These are phyloP conservation scores for Ophiocordyceps sinensis DNA, from an alignment of 2,329 filamentous ascomycete genomes.

Conservation along the genomic window DNA sequence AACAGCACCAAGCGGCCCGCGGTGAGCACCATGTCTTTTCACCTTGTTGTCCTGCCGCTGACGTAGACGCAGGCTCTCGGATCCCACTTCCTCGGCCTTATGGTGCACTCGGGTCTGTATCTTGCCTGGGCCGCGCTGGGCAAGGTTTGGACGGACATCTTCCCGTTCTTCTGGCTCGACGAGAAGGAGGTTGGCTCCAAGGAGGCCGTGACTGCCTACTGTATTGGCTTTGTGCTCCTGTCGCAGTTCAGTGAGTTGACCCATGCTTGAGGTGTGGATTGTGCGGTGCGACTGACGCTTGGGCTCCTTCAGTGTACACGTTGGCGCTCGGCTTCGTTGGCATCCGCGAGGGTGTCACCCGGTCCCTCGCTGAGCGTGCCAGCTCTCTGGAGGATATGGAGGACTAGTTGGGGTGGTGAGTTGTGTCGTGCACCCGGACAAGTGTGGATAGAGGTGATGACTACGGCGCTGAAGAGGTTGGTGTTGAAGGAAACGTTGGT, in stretches of 20 bases:
- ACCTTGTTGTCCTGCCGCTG: neutral
- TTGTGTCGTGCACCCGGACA: neutral
- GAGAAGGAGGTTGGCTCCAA: conserved; percentile 25
- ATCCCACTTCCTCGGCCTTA: conserved; percentile 26
- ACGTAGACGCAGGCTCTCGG: conserved; percentile 24
- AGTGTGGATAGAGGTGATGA: neutral
- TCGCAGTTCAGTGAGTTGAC: conserved; percentile 28
- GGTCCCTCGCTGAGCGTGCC: conserved; percentile 11
- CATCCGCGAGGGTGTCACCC: conserved; percentile 28
- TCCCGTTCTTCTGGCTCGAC: conserved; percentile 38
- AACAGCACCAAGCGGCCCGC: conserved; percentile 38
- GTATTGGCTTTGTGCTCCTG: conserved; percentile 27
- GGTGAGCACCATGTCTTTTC: conserved; percentile 16
- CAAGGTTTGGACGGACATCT: conserved; percentile 27
- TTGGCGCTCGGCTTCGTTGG: conserved; percentile 33
- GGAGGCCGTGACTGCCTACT: conserved; percentile 28
- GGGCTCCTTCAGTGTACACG: conserved; percentile 24
- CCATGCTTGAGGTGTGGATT: neutral
- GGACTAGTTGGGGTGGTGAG: neutral
- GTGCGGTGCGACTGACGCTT: neutral
- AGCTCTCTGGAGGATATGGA: conserved; percentile 4
- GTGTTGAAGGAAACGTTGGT: neutral
- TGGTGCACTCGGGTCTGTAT: conserved; percentile 27
- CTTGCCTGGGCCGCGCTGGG: conserved; percentile 35
- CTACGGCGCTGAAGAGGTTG: neutral